These are phyloP conservation scores for Dovyalis caffra DNA, from an alignment of 345 rosid genomes.

Conservation along the genomic window DNA sequence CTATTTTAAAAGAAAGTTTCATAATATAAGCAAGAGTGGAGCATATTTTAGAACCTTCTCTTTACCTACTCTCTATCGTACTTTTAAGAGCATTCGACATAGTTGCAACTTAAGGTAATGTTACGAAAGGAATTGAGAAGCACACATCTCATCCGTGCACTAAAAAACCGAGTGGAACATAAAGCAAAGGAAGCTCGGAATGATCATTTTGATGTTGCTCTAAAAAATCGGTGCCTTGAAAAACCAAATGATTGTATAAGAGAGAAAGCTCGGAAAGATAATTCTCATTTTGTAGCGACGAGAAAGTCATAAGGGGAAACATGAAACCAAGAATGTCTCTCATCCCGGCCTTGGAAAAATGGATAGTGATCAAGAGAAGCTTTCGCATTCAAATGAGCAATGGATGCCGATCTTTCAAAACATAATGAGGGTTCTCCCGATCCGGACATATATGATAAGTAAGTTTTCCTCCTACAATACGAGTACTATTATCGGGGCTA, in stretches of 20 bases:
- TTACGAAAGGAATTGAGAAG: not conserved
- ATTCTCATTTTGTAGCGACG: not conserved
- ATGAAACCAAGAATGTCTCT: slow-evolving; percentile 19
- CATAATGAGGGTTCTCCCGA: not conserved
- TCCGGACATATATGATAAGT: not conserved
- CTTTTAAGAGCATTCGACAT: not conserved
- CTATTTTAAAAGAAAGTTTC: no score
- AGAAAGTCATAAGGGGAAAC: not conserved
- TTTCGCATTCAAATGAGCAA: not conserved
- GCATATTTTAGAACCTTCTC: no score
- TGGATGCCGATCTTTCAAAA: not conserved
- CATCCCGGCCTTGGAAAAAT: not conserved
- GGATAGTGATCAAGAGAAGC: slow-evolving; percentile 5
- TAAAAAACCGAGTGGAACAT: no score
- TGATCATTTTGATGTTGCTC: no score
- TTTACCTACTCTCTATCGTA: not conserved
- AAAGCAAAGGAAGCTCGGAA: no score
- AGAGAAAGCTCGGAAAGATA: no score
- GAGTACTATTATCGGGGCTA: not conserved
- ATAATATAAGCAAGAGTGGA: no score
- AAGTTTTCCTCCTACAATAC: not conserved
- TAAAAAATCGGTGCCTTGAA: slow-evolving; percentile 10
- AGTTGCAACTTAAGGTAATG: slow-evolving; percentile 4
- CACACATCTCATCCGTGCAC: not conserved
- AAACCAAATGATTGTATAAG: no score